A percentile compares a stretch with the other conserved stretches of the same genome.
These are phyloP conservation scores for Cystoisospora suis DNA, from an alignment of 169 alveolate species.

Conservation along the genomic window DNA sequence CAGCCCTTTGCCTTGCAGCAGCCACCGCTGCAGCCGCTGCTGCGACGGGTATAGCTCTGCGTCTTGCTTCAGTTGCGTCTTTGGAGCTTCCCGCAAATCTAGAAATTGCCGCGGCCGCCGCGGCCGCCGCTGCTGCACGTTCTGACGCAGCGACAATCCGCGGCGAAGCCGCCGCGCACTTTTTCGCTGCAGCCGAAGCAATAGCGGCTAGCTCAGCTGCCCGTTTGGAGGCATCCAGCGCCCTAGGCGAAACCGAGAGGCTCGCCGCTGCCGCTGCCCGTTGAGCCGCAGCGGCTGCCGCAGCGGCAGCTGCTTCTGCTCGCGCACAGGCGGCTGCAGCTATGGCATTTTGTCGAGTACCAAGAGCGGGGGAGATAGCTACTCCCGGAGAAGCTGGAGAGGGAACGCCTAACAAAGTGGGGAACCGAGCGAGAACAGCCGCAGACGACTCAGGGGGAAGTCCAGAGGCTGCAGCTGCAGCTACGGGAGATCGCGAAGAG, in stretches of 20 bases:
- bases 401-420: not conserved
- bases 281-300: constrained; percentile 56
- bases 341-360: not conserved
- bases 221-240: not conserved
- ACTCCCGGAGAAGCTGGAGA: no score
- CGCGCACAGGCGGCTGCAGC: constrained; percentile 50
- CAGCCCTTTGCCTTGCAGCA: constrained; percentile 5
- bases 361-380: not conserved
- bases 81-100: constrained; percentile 14
- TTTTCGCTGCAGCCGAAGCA: not conserved
- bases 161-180: constrained; percentile 31
- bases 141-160: not conserved
- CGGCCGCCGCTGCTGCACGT: constrained; percentile 32
- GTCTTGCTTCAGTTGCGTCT: not conserved
- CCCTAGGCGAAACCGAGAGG: not conserved
- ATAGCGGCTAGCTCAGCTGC: not conserved
- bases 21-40: constrained; percentile 15
- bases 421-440: constrained; percentile 2
- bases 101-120: constrained; percentile 22
- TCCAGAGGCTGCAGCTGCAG: constrained; percentile 43
- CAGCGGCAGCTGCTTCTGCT: constrained; percentile 57
- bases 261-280: constrained; percentile 48
- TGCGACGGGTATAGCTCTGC: constrained; percentile 6
- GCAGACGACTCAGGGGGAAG: constrained; percentile 9
- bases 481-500: constrained; percentile 14